Evolutionary conservation across 345 rosid genomes (phyloP), one percentile per base, ranked within the genome.

Genomic region (Salix dunnii): DNA sequence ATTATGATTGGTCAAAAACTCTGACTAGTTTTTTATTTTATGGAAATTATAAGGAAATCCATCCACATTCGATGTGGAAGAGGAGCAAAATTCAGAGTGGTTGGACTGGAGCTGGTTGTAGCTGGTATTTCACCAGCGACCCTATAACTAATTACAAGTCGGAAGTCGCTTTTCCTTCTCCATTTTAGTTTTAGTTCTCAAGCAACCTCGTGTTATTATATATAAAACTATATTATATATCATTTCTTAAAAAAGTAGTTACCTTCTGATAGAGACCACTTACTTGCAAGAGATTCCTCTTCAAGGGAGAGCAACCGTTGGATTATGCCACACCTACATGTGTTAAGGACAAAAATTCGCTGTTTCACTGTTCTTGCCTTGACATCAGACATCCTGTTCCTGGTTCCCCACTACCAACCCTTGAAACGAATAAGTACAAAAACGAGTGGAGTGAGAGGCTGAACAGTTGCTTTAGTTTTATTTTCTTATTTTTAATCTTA

Each of bases 91-190:
- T 28, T 31, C 40, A 48, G 46, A 46, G 86, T 81, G 68, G 86
- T 74, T 80, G 84, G 85, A 43, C 46, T 16, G 81, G 80, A 85
- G 84, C 77, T 75, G 90, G 89, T 78, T 85, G 79, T 67, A 20
- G 72, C 55, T 36, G 80, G 80, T 77, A 65, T 28, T 27, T 82
- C 63, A 82, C 74, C 53, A 84, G 89, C 82, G 92, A 91, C 97
- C 74, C 76, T 69, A 77, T 90, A 93, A 88, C 95, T 82, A 85
- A 90, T 87, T 83, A 82, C 97, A 88, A 85, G 81, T 89, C 84
- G 82, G 68, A 85, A 58, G 98, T 93, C 98, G 85, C 86, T 91
- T 89, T 93, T 88, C 85, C 92, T 89, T 89, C 55, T 18, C 79
- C 71, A 23, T 61, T 77, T 16, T n/a, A 21, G 77, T 70, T 79